phyloP scores from a whole-genome alignment of 768 basidiomycete genomes.

The Pleurotus tuber-regium region DNA sequence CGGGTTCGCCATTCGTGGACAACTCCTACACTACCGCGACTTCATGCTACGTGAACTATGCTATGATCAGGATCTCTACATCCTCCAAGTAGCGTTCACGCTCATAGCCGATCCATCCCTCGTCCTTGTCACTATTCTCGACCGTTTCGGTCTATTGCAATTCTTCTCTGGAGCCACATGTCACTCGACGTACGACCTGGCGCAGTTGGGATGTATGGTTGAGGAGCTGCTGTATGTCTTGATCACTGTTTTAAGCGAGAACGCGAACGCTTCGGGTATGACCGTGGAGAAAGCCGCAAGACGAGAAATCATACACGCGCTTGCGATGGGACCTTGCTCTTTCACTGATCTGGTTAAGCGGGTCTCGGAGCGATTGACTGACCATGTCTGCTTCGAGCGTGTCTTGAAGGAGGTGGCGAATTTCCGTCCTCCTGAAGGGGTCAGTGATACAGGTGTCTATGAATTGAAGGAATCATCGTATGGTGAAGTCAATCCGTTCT shows the following conservation, averaged over 20 bases:
- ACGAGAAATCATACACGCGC: conserved; percentile 86
- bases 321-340: conserved; percentile 83
- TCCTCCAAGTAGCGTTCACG: conserved; percentile 76
- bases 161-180: conserved; percentile 76
- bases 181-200: conserved; percentile 61
- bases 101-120: conserved; percentile 74
- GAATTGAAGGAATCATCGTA: conserved; percentile 80
- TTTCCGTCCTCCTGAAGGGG: conserved; percentile 78
- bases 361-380: conserved; percentile 85
- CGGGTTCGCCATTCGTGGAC: conserved; percentile 92
- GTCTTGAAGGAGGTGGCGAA: conserved; percentile 76
- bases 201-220: conserved; percentile 79
- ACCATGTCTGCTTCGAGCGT: conserved; percentile 78
- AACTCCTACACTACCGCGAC: conserved; percentile 93
- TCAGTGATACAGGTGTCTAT: conserved; percentile 81
- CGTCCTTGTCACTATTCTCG: conserved; percentile 83
- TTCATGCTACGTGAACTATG: conserved; percentile 94
- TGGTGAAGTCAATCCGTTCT: conserved; percentile 92
- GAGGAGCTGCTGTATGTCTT: conserved; percentile 90
- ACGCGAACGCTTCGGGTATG: conserved; percentile 69
- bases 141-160: conserved; percentile 78
- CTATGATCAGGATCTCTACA: conserved; percentile 91
- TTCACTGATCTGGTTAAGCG: conserved; percentile 92
- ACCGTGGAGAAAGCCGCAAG: conserved; percentile 62
- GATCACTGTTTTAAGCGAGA: conserved; percentile 84